Percentiles rank a stretch among this genome's conserved stretches.
Conservation (phyloP, 2,329 filamentous ascomycete species). For the Aspergillus nomiae region DNA sequence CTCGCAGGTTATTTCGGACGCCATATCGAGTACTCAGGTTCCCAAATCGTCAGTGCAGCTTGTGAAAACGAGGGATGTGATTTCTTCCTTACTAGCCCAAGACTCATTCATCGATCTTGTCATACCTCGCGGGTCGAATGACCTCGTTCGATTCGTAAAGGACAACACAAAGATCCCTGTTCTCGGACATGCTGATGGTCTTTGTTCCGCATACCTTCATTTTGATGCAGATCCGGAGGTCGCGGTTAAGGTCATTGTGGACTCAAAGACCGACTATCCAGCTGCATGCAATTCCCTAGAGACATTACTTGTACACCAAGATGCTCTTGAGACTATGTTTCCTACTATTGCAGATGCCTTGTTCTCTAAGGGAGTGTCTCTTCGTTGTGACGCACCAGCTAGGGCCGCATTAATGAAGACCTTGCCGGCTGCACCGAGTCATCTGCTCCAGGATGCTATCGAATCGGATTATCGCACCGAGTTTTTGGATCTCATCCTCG, state of each 20-base stretch:
- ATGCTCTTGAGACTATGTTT: conserved; percentile 67
- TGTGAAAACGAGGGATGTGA: conserved; percentile 87
- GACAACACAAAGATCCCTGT: conserved; percentile 90
- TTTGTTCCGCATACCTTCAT: conserved; percentile 86
- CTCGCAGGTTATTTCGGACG: conserved; percentile 77
- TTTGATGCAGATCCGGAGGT: conserved; percentile 71
- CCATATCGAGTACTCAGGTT: conserved; percentile 71
- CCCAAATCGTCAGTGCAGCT: conserved; percentile 89
- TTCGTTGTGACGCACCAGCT: conserved; percentile 75
- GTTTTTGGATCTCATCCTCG: conserved; percentile 80
- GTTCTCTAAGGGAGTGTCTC: conserved; percentile 72
- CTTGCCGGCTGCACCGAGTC: conserved; percentile 46
- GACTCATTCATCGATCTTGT: conserved; percentile 92
- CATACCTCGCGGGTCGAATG: conserved; percentile 88
- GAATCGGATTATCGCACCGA: conserved; percentile 82
- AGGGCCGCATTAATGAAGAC: conserved; percentile 62
- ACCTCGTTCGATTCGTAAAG: conserved; percentile 88
- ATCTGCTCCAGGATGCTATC: conserved; percentile 64
- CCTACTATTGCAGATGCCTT: conserved; percentile 74
- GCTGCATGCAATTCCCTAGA: conserved; percentile 96
- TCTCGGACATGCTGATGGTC: conserved; percentile 90
- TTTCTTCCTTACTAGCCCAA: conserved; percentile 81
- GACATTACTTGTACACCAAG: conserved; percentile 80
- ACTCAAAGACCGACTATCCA: conserved; percentile 92
- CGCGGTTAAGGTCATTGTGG: conserved; percentile 76